A percentile compares a stretch with the other conserved stretches of the same genome.
Conservation (phyloP, 73 alveolate genomes). For the Paraurostyla sp. region DNA sequence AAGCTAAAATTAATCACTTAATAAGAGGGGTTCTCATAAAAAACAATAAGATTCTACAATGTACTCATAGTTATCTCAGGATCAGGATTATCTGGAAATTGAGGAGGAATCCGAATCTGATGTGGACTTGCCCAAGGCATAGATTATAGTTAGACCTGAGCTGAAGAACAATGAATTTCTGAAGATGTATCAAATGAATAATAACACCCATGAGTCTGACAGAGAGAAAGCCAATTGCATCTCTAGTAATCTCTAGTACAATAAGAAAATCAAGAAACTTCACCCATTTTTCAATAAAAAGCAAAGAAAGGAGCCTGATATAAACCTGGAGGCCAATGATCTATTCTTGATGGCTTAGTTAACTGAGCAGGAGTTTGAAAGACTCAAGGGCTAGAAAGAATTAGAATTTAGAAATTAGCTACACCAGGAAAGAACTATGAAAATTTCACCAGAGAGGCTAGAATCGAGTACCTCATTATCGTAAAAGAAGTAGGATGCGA, state of each 20-base stretch:
- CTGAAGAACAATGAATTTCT: constrained; percentile 59
- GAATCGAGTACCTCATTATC: no score
- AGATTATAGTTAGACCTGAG: constrained; percentile 34
- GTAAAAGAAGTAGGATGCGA: not conserved
- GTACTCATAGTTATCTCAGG: not conserved
- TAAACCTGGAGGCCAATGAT: constrained; percentile 27
- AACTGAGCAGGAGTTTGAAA: constrained; percentile 40
- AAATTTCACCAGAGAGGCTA: constrained; percentile 1
- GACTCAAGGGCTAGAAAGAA: constrained; percentile 36
- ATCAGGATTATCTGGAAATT: no score
- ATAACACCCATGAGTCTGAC: constrained; percentile 65
- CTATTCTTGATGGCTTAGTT: constrained; percentile 38
- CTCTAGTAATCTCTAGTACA: constrained; percentile 28
- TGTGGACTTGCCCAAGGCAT: constrained; percentile 37
- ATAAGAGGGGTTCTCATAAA: not conserved
- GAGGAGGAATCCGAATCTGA: constrained; percentile 36
- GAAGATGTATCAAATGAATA: constrained; percentile 43
- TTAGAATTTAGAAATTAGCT: not conserved
- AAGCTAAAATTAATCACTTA: no score
- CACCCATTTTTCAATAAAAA: constrained; percentile 52
- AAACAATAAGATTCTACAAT: not conserved
- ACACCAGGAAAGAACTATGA: not conserved
- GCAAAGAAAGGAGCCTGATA: constrained; percentile 44
- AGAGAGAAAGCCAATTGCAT: constrained; percentile 70
- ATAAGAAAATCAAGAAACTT: not conserved